Evolutionary conservation across 75 land plant species (phyloP), one percentile per base, ranked within the genome.

Genomic region (Pseudotsuga menziesii): DNA sequence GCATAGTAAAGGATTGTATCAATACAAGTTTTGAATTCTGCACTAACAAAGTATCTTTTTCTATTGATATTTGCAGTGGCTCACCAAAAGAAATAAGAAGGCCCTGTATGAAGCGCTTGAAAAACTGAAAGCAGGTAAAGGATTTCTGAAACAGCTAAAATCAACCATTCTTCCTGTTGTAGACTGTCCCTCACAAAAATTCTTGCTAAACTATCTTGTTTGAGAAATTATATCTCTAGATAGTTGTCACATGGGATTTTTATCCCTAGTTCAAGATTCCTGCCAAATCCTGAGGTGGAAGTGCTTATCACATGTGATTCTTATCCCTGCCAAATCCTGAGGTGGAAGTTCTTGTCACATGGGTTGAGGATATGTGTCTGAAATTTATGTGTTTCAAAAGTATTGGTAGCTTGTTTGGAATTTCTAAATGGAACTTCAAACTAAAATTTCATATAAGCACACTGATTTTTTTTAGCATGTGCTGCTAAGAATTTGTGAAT

Each of bases 41-140:
- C 16, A 39, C 52, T 69, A 69, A 69, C 48, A 67, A n/a, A 20
- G 4, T 39, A 41, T 41, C 52, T 2, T 69, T 69, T 69, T n/a
- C 11, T 69, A n/a, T 9, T 12, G 4, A 41, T 69, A 69, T 69
- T 69, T 83, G 26, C 83, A 87, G 89, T 84, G 83, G 83, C 82
- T 87, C 29, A 60, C 58, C 16, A 78, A 75, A 58, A 58, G 72
- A 54, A 75, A 81, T 20, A 87, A 84, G 75, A 87, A 81, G 70
- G 80, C 89, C 62, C 73, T 87, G 81, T 15, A 48, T 74, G 86
- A 87, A 79, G 89, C 89, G 29, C 62, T 87, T 76, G 89, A 87
- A 61, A 87, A 87, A 60, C 81, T 87, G 25, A 87, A 87, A 84
- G 77, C 86, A 62, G 88, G 88, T 77, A 52, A 56, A 29, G 67